These are phyloP conservation scores for Nannochloropsis granulata DNA, from an alignment of 108 stramenopile species.

Conservation along the genomic window DNA sequence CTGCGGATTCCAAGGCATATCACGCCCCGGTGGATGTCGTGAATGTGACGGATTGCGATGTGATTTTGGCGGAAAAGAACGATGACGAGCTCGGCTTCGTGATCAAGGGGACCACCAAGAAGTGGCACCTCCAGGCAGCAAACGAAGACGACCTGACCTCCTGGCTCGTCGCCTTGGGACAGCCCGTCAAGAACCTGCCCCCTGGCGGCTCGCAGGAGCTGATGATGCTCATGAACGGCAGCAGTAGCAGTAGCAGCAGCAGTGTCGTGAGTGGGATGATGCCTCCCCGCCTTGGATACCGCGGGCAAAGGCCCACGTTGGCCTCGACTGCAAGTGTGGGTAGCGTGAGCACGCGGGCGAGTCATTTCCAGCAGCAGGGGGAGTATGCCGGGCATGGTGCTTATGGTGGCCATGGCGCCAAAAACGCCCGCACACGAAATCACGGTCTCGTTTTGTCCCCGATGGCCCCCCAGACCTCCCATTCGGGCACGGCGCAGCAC, in stretches of 20 bases:
- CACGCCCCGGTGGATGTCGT: not conserved
- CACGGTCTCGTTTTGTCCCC: too few relatives aligned
- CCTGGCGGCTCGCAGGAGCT: not conserved
- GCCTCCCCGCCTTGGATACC: not conserved
- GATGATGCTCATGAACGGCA: not conserved
- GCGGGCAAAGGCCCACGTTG: not conserved
- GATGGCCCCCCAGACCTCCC: too few relatives aligned
- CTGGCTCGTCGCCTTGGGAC: not conserved
- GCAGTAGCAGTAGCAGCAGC: not conserved
- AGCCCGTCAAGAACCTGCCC: not conserved
- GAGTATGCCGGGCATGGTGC: not conserved
- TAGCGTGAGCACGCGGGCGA: not conserved
- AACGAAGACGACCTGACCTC: not conserved
- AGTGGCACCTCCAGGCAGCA: not conserved
- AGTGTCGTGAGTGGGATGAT: not conserved
- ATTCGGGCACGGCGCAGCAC: not conserved
- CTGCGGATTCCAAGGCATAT: not conserved
- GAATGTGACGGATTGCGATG: not conserved
- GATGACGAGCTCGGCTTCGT: not conserved
- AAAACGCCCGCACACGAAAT: too few relatives aligned
- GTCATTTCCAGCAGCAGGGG: not conserved
- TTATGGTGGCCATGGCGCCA: too few relatives aligned
- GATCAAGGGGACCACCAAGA: not conserved
- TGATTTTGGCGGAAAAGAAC: not conserved
- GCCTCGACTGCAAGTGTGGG: not conserved